Base-by-base conservation (phyloP, 345 rosid species). In the Sonneratia alba region DNA sequence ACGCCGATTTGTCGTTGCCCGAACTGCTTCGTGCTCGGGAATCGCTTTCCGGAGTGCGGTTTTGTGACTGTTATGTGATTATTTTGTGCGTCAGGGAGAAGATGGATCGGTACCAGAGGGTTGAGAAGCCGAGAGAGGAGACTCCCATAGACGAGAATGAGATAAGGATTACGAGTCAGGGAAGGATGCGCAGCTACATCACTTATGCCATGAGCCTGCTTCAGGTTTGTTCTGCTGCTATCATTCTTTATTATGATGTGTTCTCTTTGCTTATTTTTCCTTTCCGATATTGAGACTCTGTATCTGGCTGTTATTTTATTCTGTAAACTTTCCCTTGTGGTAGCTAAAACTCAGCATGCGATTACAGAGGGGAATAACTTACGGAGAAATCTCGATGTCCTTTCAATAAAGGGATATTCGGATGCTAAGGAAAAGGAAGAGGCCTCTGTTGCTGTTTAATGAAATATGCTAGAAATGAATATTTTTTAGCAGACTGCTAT, bases 31-130 rank as follows among this genome's bases (percentile, higher is more conserved):
- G 45, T 15, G 51, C 15, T 21, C 40, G 1, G 13, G 5, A 47
- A 47, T 49, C 19, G 42, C 59, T 24, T 27, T 24, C 24, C 22
- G 36, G 55, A 9, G 51, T 13, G 22, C 13, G 3, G 8, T 51
- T 42, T 15, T 70, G 8, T 7, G 32, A 14, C 38, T 7, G 2
- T 56, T 19, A 12, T 32, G 43, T 70, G 59, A 16, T 57, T 55
- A 32, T 32, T 62, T 19, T 4, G 9, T 62, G 12, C 65, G 32
- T 38, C 65, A 66, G 78, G 68, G 55, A 71, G 67, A 15, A 76
- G 53, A 76, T 76, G 79, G 79, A 76, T 71, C 75, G 79, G 34
- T 76, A 76, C 70, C 76, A 76, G 76, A 76, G 75, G 57, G 75
- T 76, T 51, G 75, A 76, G 75, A 76, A 72, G 75, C 79, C 75